Evolutionary conservation across 441 rosid genomes (phyloP).

Genomic region (Arabidopsis lyrata): DNA sequence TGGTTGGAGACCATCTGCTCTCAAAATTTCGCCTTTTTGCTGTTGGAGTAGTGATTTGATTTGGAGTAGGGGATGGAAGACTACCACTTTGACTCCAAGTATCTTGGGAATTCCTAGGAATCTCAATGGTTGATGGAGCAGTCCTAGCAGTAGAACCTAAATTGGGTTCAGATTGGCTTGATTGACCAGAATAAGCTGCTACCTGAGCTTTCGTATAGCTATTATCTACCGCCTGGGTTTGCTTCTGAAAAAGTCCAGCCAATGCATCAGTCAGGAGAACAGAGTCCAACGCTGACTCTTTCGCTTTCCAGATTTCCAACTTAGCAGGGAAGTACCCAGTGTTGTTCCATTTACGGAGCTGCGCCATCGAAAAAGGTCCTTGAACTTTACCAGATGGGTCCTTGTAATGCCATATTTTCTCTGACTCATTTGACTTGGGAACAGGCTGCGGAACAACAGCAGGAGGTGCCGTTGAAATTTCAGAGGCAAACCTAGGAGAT

Average conservation of each 20-base stretch:
- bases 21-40: conserved; percentile 54
- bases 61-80: conserved; percentile 95
- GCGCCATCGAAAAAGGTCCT: conserved; percentile 93
- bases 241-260: conserved; percentile 69
- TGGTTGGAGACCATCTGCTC: conserved; percentile 75
- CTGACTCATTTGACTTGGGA: conserved; percentile 68
- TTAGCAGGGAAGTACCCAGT: conserved; percentile 91
- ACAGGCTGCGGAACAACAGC: conserved; percentile 48
- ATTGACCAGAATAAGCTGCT: conserved; percentile 42
- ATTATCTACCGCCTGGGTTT: conserved; percentile 48
- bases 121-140: conserved; percentile 58
- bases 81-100: conserved; percentile 68
- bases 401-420: conserved; percentile 88
- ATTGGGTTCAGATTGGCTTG: conserved; percentile 49
- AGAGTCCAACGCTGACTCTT: conserved; percentile 71
- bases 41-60: conserved; percentile 53
- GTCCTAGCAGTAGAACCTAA: conserved; percentile 44
- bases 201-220: conserved; percentile 52
- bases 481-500: conserved; percentile 52
- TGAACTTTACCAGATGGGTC: conserved; percentile 95
- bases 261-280: conserved; percentile 78
- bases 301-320: conserved; percentile 78
- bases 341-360: conserved; percentile 92
- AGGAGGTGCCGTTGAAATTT: conserved; percentile 54
- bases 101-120: conserved; percentile 59